phyloP scores from a whole-genome alignment of 805 yeast species.

The Myxozyma mucilagina region DNA sequence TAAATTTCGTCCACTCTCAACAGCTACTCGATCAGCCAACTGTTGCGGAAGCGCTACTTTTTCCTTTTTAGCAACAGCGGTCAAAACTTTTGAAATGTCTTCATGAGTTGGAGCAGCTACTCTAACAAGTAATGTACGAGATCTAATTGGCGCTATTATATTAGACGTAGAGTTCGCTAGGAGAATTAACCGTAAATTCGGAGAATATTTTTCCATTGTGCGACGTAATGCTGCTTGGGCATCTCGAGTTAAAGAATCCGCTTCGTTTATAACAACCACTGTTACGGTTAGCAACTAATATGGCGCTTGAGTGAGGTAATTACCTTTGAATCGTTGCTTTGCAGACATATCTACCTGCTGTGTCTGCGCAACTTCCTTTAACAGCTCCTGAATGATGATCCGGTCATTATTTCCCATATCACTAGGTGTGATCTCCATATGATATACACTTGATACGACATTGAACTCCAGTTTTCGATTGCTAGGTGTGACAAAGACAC shows the following conservation, averaged over 20 bases:
- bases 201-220: slow-evolving; percentile 93
- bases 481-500: slow-evolving; percentile 72
- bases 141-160: slow-evolving; percentile 89
- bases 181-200: slow-evolving; percentile 78
- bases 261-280: slow-evolving; percentile 83
- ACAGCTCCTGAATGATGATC: slow-evolving; percentile 87
- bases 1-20: slow-evolving; percentile 64
- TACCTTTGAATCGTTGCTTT: slow-evolving; percentile 46
- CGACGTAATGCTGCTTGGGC: slow-evolving; percentile 95
- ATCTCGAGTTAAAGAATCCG: slow-evolving; percentile 83
- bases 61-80: slow-evolving; percentile 60
- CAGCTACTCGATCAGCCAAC: slow-evolving; percentile 55
- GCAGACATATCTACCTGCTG: slow-evolving; percentile 85
- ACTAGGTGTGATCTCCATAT: slow-evolving; percentile 90
- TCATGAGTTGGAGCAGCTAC: slow-evolving; percentile 72
- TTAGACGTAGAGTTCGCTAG: slow-evolving; percentile 88
- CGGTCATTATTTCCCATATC: slow-evolving; percentile 97
- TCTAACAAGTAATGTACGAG: slow-evolving; percentile 86
- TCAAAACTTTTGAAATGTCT: slow-evolving; percentile 61
- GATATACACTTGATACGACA: slow-evolving; percentile 87
- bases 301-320: neutral
- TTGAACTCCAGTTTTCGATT: slow-evolving; percentile 79
- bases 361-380: slow-evolving; percentile 92
- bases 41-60: slow-evolving; percentile 43
- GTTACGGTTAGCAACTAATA: neutral